Conservation (phyloP, 768 basidiomycete species). For the Favolaschia claudopus region DNA sequence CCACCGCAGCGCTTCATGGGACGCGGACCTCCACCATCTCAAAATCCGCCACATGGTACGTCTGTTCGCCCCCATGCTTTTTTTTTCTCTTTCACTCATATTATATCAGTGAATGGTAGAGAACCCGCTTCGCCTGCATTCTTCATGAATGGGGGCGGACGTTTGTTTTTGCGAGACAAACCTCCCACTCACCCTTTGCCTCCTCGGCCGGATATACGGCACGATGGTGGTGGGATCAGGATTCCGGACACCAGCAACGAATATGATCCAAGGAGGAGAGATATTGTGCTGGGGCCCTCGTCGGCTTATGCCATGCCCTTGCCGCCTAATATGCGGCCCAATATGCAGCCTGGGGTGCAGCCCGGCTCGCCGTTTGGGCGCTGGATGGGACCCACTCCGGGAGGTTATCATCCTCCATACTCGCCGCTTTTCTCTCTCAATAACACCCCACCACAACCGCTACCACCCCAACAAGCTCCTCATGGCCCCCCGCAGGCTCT, state of each 20-base stretch:
- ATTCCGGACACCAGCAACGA: slow-evolving; percentile 16
- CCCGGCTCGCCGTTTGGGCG: slow-evolving; percentile 7
- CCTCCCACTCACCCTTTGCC: neutral
- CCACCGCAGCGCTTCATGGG: neutral
- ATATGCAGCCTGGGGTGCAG: neutral
- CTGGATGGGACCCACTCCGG: slow-evolving; percentile 20
- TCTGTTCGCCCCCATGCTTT: neutral
- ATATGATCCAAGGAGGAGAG: slow-evolving; percentile 21
- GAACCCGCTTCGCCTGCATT: neutral
- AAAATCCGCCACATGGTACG: slow-evolving; percentile 9
- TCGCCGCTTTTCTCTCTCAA: slow-evolving; percentile 22
- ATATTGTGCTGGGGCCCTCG: slow-evolving; percentile 17
- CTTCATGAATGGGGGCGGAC: slow-evolving; percentile 7
- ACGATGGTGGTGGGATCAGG: slow-evolving; percentile 3
- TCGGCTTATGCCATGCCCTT: slow-evolving; percentile 16
- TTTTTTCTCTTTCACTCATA: neutral
- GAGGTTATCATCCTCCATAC: slow-evolving; percentile 16
- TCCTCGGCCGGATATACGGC: slow-evolving; percentile 4
- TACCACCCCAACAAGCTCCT: neutral
- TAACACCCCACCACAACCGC: neutral
- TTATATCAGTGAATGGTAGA: slow-evolving; percentile 7
- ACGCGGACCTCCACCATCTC: slow-evolving; percentile 8
- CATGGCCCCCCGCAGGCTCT: neutral
- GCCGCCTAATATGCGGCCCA: neutral
- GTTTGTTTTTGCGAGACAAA: slow-evolving; percentile 19